phyloP scores from a whole-genome alignment of 306 rosid genomes.

The Castanea crenata region DNA sequence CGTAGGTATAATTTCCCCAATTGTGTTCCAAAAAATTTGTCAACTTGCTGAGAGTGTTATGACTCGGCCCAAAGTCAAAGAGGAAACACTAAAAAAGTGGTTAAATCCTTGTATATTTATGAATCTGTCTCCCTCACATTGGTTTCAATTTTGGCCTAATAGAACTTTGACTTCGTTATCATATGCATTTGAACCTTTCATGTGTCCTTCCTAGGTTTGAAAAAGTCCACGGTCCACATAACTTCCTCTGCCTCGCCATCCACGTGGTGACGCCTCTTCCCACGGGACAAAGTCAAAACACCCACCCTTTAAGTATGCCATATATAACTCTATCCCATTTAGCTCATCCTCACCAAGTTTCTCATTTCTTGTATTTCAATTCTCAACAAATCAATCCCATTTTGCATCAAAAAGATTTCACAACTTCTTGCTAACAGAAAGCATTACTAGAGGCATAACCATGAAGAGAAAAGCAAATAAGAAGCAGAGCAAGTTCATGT shows the following conservation, averaged over 20 bases:
- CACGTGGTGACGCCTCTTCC: not conserved
- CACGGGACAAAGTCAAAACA: conserved; percentile 1
- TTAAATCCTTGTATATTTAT: not conserved
- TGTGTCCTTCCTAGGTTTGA: not conserved
- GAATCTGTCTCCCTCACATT: not conserved
- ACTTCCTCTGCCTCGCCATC: not conserved
- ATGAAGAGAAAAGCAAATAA: conserved; percentile 18
- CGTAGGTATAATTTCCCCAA: too few species aligned
- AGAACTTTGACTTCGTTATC: not conserved
- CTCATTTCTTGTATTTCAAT: not conserved
- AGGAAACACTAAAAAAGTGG: too few species aligned
- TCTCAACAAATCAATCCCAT: not conserved
- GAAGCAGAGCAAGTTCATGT: conserved; percentile 22
- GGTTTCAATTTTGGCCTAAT: not conserved
- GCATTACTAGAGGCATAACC: not conserved
- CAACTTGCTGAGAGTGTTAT: too few species aligned
- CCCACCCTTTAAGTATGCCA: not conserved
- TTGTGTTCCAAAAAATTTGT: too few species aligned
- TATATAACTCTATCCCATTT: not conserved
- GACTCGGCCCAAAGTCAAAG: too few species aligned
- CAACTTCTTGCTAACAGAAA: not conserved
- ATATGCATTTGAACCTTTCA: not conserved
- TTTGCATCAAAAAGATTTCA: not conserved
- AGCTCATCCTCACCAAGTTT: not conserved
- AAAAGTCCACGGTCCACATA: conserved; percentile 9